Conservation (phyloP, 148 eudicot species). For the Chenopodium quinoa region DNA sequence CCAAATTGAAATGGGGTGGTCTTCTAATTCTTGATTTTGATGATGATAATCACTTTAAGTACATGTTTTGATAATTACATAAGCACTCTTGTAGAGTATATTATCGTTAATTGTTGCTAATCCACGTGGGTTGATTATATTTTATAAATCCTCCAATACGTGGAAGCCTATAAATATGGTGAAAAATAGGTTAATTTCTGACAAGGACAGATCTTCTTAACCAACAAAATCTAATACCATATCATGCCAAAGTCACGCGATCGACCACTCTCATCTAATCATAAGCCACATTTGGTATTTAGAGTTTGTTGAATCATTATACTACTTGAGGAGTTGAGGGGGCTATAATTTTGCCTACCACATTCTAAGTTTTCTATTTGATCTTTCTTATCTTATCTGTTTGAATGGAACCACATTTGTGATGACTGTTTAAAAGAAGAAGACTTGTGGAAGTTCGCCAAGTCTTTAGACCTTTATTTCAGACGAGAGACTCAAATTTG, state of each 20-base stretch:
- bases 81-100: constrained; percentile 15
- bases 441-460: too few relatives aligned
- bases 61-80: constrained; percentile 17
- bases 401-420: too few relatives aligned
- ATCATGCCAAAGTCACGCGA: constrained; percentile 14
- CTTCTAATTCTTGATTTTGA: constrained; percentile 9
- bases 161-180: not conserved
- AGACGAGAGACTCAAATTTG: too few relatives aligned
- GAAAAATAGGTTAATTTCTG: not conserved
- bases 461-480: too few relatives aligned
- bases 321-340: not conserved
- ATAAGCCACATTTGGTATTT: constrained; percentile 7
- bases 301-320: not conserved
- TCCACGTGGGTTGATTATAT: constrained; percentile 30
- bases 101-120: constrained; percentile 24
- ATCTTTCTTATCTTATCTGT: too few relatives aligned
- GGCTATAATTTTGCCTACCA: constrained; percentile 19
- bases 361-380: constrained; percentile 3
- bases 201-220: constrained; percentile 8
- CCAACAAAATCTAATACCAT: constrained; percentile 16
- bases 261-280: constrained; percentile 8
- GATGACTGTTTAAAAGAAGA: too few relatives aligned
- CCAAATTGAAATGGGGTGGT: not conserved
- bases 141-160: not conserved
- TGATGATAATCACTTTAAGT: constrained; percentile 12